Percentiles rank a stretch among this genome's conserved stretches.
phyloP scores from a whole-genome alignment of 495 filamentous ascomycete genomes.

The Glarea lozoyensis region DNA sequence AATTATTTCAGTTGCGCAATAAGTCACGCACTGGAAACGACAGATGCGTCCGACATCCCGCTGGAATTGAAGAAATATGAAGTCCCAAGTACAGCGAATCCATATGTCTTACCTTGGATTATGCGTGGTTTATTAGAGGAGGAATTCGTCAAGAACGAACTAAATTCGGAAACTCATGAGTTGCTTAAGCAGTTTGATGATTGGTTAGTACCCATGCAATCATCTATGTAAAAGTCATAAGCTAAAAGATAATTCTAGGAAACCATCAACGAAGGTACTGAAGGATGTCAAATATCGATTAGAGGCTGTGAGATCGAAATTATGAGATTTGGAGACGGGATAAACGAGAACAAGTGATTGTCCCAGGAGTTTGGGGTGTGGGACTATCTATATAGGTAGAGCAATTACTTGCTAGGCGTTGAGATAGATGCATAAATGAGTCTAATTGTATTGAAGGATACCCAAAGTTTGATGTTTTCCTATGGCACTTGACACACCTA shows the following conservation, averaged over 20 bases:
- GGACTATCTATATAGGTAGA: neutral
- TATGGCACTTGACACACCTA: too few relatives aligned
- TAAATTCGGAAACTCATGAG: constrained; percentile 66
- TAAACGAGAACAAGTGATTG: too few relatives aligned
- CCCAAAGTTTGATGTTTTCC: too few relatives aligned
- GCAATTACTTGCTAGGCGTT: neutral
- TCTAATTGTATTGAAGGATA: too few relatives aligned
- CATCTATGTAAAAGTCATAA: too few relatives aligned
- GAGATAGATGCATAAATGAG: neutral
- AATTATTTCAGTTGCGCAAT: constrained; percentile 58
- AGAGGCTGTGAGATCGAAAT: constrained; percentile 81
- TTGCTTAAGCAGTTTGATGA: constrained; percentile 83
- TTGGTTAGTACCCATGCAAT: too few relatives aligned
- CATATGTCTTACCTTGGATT: constrained; percentile 88
- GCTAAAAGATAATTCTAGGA: too few relatives aligned
- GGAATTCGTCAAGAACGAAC: constrained; percentile 74
- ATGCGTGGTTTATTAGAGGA: constrained; percentile 91
- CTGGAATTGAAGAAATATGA: constrained; percentile 42
- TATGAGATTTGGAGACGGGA: constrained; percentile 41
- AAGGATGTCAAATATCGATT: constrained; percentile 95
- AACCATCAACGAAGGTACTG: constrained; percentile 75
- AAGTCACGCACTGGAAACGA: constrained; percentile 78
- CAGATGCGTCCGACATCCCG: constrained; percentile 43
- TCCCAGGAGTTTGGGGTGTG: constrained; percentile 1
- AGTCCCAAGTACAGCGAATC: constrained; percentile 47